Evolutionary conservation across 2,329 filamentous ascomycete species (phyloP), one percentile per base, ranked within the genome.

Genomic region (Xylariomycetidae sp.): DNA sequence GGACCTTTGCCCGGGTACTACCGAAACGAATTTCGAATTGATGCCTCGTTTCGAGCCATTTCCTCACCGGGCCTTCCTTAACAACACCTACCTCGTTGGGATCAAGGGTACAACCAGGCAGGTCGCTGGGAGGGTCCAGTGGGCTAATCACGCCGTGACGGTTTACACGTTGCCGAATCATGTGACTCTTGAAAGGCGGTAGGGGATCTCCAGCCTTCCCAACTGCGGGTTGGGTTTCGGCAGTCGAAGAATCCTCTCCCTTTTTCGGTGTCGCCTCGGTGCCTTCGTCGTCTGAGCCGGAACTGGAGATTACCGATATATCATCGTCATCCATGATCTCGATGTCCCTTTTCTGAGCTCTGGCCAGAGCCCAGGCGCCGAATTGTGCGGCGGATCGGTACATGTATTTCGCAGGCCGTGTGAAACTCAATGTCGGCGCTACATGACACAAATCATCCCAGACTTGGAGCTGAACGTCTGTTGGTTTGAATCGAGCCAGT

Each of bases 371-470:
- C 89, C 89, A 97, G 0, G 89, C 88, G 3, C 88, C 85, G 52
- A 98, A 97, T 48, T 96, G 90, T 0, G 92, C 85, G 33, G 96
- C 80, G 2, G 87, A 86, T 30, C 90, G 77, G 57, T 88, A 97
- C 88, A 97, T 96, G 62, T 85, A 85, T 58, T 97, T 97, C 28
- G 90, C 92, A 1, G 92, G 92, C n/a, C 82, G 76, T 0, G 90
- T 97, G 57, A 95, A 97, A 50, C 87, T 94, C n/a, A 97, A 70
- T 0, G 89, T 96, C 1, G 90, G 87, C 1, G 84, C 82, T 5
- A 94, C 89, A 54, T 97, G 90, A 51, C 92, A 97, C 3, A 97
- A 67, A 49, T 95, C 85, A 37, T 97, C 90, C 89, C 90, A 97
- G 2, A 97, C 82, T 56, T 97, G 92, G 3, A 98, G 71, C 55